Evolutionary conservation across 306 rosid genomes (phyloP).

Genomic region (Medicago arabica): DNA sequence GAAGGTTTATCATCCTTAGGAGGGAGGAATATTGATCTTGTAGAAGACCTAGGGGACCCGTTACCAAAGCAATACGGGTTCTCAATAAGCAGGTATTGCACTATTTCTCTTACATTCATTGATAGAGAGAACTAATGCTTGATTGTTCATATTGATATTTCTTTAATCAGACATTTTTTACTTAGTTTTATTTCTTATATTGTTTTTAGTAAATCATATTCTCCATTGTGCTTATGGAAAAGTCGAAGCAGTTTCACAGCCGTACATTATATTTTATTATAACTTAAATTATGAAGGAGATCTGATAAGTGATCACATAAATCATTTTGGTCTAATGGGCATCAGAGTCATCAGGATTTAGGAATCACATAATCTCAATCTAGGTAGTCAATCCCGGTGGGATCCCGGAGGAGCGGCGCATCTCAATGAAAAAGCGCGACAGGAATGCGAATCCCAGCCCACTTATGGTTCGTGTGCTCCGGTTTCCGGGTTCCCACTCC

Average conservation of each 20-base stretch:
- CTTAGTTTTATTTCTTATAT: conserved; percentile 27
- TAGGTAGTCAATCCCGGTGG: too few species aligned
- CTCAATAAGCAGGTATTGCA: conserved; percentile 59
- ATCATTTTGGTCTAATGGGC: not conserved
- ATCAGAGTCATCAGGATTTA: conserved; percentile 2
- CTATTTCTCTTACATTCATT: conserved; percentile 34
- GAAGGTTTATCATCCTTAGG: conserved; percentile 48
- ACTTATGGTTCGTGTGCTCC: too few species aligned
- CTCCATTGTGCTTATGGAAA: conserved; percentile 15
- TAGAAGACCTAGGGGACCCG: conserved; percentile 48
- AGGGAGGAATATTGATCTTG: conserved; percentile 56
- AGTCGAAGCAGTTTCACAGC: conserved; percentile 8
- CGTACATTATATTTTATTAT: conserved; percentile 22
- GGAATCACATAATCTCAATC: conserved; percentile 8
- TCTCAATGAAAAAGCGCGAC: too few species aligned
- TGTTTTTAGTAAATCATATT: conserved; percentile 35
- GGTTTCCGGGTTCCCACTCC: too few species aligned
- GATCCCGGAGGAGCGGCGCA: too few species aligned
- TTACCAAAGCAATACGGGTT: conserved; percentile 49
- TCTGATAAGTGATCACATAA: conserved; percentile 16
- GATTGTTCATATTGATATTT: conserved; percentile 37
- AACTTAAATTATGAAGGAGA: not conserved
- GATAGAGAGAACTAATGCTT: not conserved
- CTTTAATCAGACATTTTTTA: conserved; percentile 19
- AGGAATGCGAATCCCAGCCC: too few species aligned